Percentiles rank a stretch among this genome's conserved stretches.
These are phyloP conservation scores for Aciculosporium take DNA, from an alignment of 2,329 filamentous ascomycete species.

Conservation along the genomic window DNA sequence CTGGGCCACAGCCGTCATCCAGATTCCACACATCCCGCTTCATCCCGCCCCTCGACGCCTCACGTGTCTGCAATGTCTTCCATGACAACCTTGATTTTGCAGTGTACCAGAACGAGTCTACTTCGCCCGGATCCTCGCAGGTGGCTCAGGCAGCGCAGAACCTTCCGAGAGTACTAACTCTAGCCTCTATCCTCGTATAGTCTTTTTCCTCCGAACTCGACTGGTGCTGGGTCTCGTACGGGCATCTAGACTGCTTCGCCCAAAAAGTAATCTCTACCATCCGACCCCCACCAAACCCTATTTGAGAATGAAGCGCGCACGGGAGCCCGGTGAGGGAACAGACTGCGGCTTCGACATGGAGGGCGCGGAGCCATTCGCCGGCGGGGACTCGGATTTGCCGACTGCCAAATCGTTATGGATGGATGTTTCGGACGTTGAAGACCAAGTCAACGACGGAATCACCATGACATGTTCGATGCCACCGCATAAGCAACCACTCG, in stretches of 20 bases:
- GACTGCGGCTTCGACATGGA: constrained; percentile 14
- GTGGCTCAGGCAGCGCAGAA: background rate
- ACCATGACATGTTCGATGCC: constrained; percentile 69
- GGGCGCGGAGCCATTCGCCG: constrained; percentile 8
- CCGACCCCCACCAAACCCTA: constrained; percentile 3
- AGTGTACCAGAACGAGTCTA: background rate
- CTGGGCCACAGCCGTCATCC: too few relatives aligned
- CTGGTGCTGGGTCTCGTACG: background rate
- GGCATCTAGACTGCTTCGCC: background rate
- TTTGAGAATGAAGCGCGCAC: constrained; percentile 46
- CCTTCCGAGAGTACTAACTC: background rate
- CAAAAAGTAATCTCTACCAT: constrained; percentile 7
- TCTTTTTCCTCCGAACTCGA: background rate
- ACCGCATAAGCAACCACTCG: constrained; percentile 56
- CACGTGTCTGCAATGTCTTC: too few relatives aligned
- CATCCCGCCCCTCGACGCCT: too few relatives aligned
- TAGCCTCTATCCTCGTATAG: background rate
- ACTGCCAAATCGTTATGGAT: constrained; percentile 46
- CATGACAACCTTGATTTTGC: background rate
- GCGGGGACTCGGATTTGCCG: constrained; percentile 10
- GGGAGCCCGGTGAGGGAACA: constrained; percentile 38
- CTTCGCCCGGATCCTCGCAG: background rate
- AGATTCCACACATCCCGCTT: too few relatives aligned
- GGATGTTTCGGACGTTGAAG: constrained; percentile 29
- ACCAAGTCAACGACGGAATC: constrained; percentile 24